Evolutionary conservation across 805 yeast genomes (phyloP).

Genomic region (Lachancea kluyveri): DNA sequence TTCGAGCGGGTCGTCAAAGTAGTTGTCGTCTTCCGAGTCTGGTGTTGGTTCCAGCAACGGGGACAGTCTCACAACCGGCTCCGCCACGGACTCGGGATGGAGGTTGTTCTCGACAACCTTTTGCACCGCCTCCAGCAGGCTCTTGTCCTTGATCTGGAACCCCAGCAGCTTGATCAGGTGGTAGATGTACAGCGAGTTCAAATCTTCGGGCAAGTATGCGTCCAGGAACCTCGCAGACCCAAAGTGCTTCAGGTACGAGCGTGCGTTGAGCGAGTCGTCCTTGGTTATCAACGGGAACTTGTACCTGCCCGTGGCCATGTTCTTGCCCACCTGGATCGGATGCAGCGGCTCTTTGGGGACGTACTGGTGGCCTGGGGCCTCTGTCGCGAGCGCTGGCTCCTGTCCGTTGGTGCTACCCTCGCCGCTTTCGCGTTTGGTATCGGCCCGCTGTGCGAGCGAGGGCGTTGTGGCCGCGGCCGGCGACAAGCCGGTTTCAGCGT

Average conservation of each 20-base stretch:
- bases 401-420: not conserved
- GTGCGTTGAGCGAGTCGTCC: conserved; percentile 40
- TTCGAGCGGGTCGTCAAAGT: conserved; percentile 33
- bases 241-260: conserved; percentile 47
- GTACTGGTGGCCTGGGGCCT: conserved; percentile 4
- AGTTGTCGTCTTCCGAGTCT: conserved; percentile 10
- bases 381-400: not conserved
- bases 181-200: conserved; percentile 51
- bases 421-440: not conserved
- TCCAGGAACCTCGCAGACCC: conserved; percentile 60
- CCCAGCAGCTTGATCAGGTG: conserved; percentile 60
- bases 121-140: conserved; percentile 29
- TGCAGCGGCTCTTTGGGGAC: conserved; percentile 13
- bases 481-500: conserved; percentile 5
- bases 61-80: conserved; percentile 16
- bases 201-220: conserved; percentile 53
- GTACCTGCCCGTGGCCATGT: conserved; percentile 26
- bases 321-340: conserved; percentile 23
- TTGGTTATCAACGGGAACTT: conserved; percentile 35
- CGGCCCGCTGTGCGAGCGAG: not conserved
- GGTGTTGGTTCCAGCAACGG: conserved; percentile 20
- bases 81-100: conserved; percentile 6
- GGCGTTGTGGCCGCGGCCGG: not conserved
- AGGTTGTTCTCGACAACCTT: conserved; percentile 18
- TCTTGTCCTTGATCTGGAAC: conserved; percentile 36